Evolutionary conservation across 208 protist species (phyloP), one percentile per base, ranked within the genome.

Genomic region (Strigomonas culicis): DNA sequence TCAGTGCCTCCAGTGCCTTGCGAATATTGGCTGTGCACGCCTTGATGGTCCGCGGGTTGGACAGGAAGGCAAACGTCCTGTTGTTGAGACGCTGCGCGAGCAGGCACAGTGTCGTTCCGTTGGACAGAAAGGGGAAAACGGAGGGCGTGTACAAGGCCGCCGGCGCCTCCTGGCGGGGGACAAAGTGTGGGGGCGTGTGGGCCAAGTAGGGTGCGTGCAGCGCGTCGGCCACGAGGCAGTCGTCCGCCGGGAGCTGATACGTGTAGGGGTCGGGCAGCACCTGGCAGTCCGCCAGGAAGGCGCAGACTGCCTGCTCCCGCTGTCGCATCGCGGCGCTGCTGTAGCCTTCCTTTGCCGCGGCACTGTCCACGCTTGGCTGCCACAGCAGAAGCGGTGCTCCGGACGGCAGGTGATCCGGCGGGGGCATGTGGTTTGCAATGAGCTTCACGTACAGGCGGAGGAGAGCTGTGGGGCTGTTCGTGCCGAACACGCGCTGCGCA

Each of bases 121-220:
- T 95, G 30, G 72, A 76, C 10, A 95, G 58, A 46, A 75, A 95
- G 1, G 89, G 89, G 66, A 85, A 95, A 19, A 95, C 74, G 15
- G 84, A 82, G 2, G 89, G 86, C 36, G 87, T 56, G 56, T 79
- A 84, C 19, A 95, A 61, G 4, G 77, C 64, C 27, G 63, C 3
- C 19, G 83, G 83, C n/a, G 67, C 53, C 1, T 27, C 44, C 0
- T 31, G 15, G 46, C 77, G 72, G 2, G 52, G 49, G 21, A 71
- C 63, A 49, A 77, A 68, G 43, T 59, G 61, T 11, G 50, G 56
- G 34, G 63, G 68, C 63, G 63, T 36, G 31, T 73, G 6, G 17
- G 81, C 31, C 49, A 95, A 67, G 44, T 85, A 88, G 11, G 84
- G 84, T 4, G 85, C 85, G 1, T 44, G 59, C 8, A 80, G 46